phyloP scores from a whole-genome alignment of 2,329 filamentous ascomycete species.

The Diaporthe amygdali region DNA sequence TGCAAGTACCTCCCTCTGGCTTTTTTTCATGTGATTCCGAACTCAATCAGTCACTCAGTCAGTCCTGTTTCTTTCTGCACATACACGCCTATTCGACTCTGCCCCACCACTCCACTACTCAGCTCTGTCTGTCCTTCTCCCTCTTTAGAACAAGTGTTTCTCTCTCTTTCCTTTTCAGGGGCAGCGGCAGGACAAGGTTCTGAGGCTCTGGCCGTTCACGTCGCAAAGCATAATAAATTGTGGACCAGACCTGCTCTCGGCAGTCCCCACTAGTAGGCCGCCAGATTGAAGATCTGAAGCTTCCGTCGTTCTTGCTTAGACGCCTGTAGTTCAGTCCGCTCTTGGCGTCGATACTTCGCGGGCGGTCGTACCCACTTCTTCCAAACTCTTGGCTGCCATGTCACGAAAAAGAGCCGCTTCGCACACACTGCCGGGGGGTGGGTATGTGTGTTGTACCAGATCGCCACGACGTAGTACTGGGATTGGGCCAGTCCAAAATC shows the following conservation, averaged over 20 bases:
- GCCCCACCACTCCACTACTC: not conserved
- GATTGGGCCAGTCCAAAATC: conserved; percentile 9
- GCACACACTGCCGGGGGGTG: conserved; percentile 5
- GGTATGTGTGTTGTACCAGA: not conserved
- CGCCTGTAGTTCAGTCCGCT: not conserved
- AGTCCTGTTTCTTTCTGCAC: not conserved
- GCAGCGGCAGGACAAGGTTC: not conserved
- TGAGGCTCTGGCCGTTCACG: not conserved
- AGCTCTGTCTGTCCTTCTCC: not conserved
- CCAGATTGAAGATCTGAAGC: conserved; percentile 15
- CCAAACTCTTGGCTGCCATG: conserved; percentile 21
- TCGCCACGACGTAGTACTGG: conserved; percentile 14
- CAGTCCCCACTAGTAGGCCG: not conserved
- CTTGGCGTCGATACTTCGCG: conserved; percentile 1
- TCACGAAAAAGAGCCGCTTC: conserved; percentile 18
- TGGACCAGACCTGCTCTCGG: not conserved
- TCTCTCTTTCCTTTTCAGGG: not conserved
- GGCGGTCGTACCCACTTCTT: conserved; percentile 15
- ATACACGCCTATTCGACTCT: not conserved
- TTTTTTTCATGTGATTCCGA: not conserved
- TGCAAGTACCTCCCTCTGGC: not conserved
- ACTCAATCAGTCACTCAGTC: not conserved
- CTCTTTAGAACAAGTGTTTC: not conserved
- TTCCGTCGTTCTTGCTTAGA: not conserved
- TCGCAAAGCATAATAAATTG: not conserved